Percentiles rank a stretch among this genome's conserved stretches.
Conservation (phyloP, 2,329 filamentous ascomycete species). For the Pseudocercospora musae region DNA sequence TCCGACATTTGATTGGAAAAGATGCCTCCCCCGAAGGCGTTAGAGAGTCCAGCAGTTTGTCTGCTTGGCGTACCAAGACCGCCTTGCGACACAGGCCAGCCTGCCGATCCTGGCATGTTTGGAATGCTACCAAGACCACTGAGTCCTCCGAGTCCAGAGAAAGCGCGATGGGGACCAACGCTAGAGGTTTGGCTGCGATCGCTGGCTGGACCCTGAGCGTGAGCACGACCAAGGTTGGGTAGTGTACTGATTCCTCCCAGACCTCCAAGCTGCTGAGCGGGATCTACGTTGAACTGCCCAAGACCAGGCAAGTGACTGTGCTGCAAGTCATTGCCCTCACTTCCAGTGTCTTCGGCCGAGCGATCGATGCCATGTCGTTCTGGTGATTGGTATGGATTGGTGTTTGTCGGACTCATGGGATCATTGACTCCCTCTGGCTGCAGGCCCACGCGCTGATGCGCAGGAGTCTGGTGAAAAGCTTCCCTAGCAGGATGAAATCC, state of each 20-base stretch:
- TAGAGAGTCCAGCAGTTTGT: conserved; percentile 51
- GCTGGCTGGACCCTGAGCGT: conserved; percentile 59
- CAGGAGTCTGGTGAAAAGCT: conserved; percentile 55
- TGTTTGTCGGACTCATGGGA: conserved; percentile 85
- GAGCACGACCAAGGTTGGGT: conserved; percentile 37
- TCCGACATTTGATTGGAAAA: conserved; percentile 76
- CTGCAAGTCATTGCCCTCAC: conserved; percentile 30
- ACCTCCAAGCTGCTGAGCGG: conserved; percentile 27
- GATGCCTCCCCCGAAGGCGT: conserved; percentile 52
- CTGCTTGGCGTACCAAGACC: conserved; percentile 71
- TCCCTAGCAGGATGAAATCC: conserved; percentile 46
- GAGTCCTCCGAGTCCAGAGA: conserved; percentile 50
- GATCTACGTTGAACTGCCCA: conserved; percentile 29
- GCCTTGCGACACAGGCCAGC: conserved; percentile 61
- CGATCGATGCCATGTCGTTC: conserved; percentile 65
- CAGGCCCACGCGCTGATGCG: conserved; percentile 42
- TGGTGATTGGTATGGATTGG: conserved; percentile 93
- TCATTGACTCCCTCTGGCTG: conserved; percentile 52
- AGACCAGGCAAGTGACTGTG: conserved; percentile 32
- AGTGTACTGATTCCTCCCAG: conserved; percentile 34
- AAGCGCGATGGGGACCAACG: conserved; percentile 70
- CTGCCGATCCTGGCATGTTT: conserved; percentile 57
- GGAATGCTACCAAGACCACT: conserved; percentile 47
- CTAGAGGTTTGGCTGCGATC: conserved; percentile 94
- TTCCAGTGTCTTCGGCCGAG: conserved; percentile 44